Evolutionary conservation across 2,329 filamentous ascomycete genomes (phyloP).

Genomic region (Venturiaceae sp.): DNA sequence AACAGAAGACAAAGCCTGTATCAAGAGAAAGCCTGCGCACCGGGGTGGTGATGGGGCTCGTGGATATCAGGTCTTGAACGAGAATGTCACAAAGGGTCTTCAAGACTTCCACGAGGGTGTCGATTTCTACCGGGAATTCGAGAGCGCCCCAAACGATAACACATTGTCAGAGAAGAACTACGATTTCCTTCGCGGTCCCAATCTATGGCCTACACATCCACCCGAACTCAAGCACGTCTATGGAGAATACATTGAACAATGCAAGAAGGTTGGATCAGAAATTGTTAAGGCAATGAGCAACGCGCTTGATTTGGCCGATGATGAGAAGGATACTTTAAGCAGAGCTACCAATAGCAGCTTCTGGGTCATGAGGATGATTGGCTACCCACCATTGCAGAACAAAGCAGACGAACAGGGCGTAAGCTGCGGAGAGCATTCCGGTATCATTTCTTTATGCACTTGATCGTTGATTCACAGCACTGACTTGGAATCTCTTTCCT

Average conservation of each 20-base stretch:
- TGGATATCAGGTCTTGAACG: slow-evolving; percentile 26
- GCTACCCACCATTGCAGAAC: slow-evolving; percentile 20
- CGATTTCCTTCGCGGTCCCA: slow-evolving; percentile 28
- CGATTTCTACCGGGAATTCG: slow-evolving; percentile 28
- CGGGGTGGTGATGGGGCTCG: slow-evolving; percentile 26
- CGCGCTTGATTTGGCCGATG: slow-evolving; percentile 21
- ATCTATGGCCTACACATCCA: slow-evolving; percentile 31
- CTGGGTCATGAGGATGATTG: slow-evolving; percentile 31
- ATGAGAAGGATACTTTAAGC: slow-evolving; percentile 23
- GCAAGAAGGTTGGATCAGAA: slow-evolving; percentile 21
- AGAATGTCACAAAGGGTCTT: slow-evolving; percentile 24
- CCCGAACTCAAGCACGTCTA: slow-evolving; percentile 20
- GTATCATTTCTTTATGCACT: neutral
- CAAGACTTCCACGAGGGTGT: slow-evolving; percentile 30
- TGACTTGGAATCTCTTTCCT: slow-evolving; percentile 12
- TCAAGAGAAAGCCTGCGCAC: slow-evolving; percentile 23
- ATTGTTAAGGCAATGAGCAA: slow-evolving; percentile 28
- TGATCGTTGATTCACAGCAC: neutral
- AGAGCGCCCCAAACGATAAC: slow-evolving; percentile 13
- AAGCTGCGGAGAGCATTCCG: slow-evolving; percentile 28
- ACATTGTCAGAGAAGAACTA: slow-evolving; percentile 12
- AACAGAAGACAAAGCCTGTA: slow-evolving; percentile 19
- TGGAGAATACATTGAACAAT: slow-evolving; percentile 19
- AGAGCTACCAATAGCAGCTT: slow-evolving; percentile 22
- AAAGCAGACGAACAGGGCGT: slow-evolving; percentile 14